phyloP scores from a whole-genome alignment of 805 yeast genomes.

The Candida chauliodis region DNA sequence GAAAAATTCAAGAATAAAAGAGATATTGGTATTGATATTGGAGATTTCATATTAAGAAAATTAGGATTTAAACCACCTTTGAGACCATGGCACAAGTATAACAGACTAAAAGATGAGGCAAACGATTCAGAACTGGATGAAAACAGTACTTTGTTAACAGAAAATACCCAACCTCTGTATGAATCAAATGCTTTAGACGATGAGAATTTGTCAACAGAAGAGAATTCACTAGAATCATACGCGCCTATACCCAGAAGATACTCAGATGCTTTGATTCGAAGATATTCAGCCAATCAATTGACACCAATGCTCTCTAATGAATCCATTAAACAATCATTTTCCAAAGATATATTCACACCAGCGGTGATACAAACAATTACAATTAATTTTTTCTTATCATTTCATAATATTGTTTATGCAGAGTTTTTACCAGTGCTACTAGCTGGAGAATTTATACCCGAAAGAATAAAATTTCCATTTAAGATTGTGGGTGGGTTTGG shows the following conservation, averaged over 20 bases:
- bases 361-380: slow-evolving; percentile 27
- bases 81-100: slow-evolving; percentile 27
- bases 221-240: slow-evolving; percentile 8
- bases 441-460: slow-evolving; percentile 28
- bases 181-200: slow-evolving; percentile 8
- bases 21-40: slow-evolving; percentile 33
- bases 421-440: slow-evolving; percentile 57
- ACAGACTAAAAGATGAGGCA: not conserved
- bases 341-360: slow-evolving; percentile 24
- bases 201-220: slow-evolving; percentile 4
- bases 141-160: not conserved
- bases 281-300: slow-evolving; percentile 14
- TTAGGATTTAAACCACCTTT: slow-evolving; percentile 24
- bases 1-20: slow-evolving; percentile 17
- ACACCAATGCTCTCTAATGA: slow-evolving; percentile 11
- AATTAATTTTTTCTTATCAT: slow-evolving; percentile 41
- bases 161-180: not conserved
- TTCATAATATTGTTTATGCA: slow-evolving; percentile 46
- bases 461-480: slow-evolving; percentile 44
- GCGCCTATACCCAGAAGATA: slow-evolving; percentile 15
- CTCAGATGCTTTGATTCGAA: slow-evolving; percentile 19
- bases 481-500: slow-evolving; percentile 52
- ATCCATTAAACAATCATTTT: slow-evolving; percentile 13
- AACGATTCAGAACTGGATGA: slow-evolving; percentile 3
- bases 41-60: slow-evolving; percentile 26